Percentiles rank a stretch among this genome's conserved stretches.
Evolutionary conservation across 306 rosid species (phyloP).

Genomic region (Cucumis hystrix): DNA sequence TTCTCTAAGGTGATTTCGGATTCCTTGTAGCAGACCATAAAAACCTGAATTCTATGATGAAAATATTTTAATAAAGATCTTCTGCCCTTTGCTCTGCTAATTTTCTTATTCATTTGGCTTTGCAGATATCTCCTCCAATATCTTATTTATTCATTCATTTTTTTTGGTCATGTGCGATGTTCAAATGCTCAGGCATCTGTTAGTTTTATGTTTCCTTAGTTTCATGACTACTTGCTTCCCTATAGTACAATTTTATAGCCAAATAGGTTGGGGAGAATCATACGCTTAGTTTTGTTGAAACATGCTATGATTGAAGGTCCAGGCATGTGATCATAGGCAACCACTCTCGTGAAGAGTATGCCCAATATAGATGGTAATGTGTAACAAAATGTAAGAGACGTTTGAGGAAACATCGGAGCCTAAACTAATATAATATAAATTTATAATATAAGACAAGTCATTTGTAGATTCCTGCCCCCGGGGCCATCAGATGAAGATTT

Average conservation of each 20-base stretch:
- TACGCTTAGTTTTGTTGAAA: neutral
- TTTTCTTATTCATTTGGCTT: neutral
- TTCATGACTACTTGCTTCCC: neutral
- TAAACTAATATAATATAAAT: neutral
- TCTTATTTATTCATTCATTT: neutral
- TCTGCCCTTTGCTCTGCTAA: neutral
- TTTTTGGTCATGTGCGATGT: no score
- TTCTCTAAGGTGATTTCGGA: constrained; percentile 50
- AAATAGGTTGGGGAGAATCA: neutral
- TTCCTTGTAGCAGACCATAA: constrained; percentile 1
- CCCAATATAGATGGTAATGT: neutral
- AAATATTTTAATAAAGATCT: neutral
- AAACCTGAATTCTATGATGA: neutral
- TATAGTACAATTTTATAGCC: neutral
- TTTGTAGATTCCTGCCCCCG: neutral
- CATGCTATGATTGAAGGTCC: neutral
- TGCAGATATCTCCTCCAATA: neutral
- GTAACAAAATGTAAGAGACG: neutral
- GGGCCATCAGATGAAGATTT: neutral
- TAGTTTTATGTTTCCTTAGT: neutral
- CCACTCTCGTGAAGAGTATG: neutral
- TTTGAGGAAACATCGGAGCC: neutral
- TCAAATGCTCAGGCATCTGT: no score
- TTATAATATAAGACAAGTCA: neutral
- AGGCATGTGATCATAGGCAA: neutral